These are phyloP conservation scores for Fomitopsis betulina DNA, from an alignment of 1,284 basidiomycete species.

Conservation along the genomic window DNA sequence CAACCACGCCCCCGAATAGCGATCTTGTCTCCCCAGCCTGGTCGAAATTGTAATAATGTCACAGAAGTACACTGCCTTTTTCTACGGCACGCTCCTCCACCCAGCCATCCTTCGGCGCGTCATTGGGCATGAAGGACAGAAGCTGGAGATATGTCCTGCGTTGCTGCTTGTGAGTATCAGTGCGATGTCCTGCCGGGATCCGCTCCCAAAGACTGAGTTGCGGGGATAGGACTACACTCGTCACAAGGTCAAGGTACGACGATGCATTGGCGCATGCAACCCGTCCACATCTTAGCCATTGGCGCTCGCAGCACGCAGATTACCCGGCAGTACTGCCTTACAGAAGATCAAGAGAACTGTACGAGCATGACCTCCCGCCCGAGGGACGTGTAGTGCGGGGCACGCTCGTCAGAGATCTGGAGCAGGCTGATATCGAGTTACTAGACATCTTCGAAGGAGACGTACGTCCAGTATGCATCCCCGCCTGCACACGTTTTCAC, in stretches of 20 bases:
- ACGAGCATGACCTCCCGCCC: slow-evolving; percentile 36
- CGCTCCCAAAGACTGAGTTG: neutral
- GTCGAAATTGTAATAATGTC: neutral
- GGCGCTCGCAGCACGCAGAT: slow-evolving; percentile 48
- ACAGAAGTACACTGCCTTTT: slow-evolving; percentile 53
- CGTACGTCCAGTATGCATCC: slow-evolving; percentile 40
- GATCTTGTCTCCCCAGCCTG: no score
- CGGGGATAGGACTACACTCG: slow-evolving; percentile 66
- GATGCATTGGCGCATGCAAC: neutral
- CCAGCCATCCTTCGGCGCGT: slow-evolving; percentile 50
- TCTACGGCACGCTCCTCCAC: slow-evolving; percentile 75
- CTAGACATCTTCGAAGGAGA: slow-evolving; percentile 78
- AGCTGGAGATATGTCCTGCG: slow-evolving; percentile 44
- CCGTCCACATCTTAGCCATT: neutral
- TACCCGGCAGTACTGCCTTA: slow-evolving; percentile 78
- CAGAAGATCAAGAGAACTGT: slow-evolving; percentile 37
- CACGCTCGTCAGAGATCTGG: slow-evolving; percentile 64
- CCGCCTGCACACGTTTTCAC: neutral
- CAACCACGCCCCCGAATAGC: no score
- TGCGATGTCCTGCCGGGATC: slow-evolving; percentile 37
- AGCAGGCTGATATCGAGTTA: slow-evolving; percentile 47
- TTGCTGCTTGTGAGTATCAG: slow-evolving; percentile 39
- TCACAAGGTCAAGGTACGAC: slow-evolving; percentile 53
- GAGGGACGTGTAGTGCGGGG: slow-evolving; percentile 64
- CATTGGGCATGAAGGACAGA: slow-evolving; percentile 39